Conservation (phyloP, 2,329 filamentous ascomycete species). For the Microthyrium microscopicum region DNA sequence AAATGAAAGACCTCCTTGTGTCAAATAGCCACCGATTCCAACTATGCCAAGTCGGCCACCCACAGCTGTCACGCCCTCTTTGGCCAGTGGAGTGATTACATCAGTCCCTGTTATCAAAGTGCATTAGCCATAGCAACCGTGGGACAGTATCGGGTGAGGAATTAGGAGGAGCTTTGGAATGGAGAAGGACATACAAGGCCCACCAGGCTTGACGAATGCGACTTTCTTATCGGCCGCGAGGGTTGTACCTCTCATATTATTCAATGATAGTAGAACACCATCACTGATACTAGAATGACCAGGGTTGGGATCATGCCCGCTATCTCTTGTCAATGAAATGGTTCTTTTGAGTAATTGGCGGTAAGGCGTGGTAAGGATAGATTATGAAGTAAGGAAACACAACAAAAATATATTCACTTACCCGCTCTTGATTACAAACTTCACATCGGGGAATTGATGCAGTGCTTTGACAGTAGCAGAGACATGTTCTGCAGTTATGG, state of each 20-base stretch:
- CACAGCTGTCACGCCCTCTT: conserved; percentile 19
- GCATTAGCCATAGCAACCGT: too few species aligned
- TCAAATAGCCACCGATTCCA: conserved; percentile 6
- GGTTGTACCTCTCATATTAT: conserved; percentile 19
- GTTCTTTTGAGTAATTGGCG: too few species aligned
- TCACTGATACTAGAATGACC: conserved; percentile 19
- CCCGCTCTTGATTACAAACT: conserved; percentile 23
- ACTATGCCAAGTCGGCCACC: conserved; percentile 13
- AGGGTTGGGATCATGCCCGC: conserved; percentile 23
- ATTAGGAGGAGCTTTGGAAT: too few species aligned
- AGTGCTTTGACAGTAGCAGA: conserved; percentile 18
- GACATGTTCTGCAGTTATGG: conserved; percentile 18
- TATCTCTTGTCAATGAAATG: too few species aligned
- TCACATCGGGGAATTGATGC: conserved; percentile 16
- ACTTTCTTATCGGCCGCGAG: conserved; percentile 19
- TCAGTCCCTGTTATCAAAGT: too few species aligned
- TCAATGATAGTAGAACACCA: conserved; percentile 22
- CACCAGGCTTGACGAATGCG: conserved; percentile 23
- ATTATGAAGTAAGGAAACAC: too few species aligned
- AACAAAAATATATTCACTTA: too few species aligned
- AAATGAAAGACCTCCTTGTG: conserved; percentile 6
- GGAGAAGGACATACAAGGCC: too few species aligned
- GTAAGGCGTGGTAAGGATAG: too few species aligned
- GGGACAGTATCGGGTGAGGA: too few species aligned
- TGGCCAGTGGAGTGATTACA: conserved; percentile 18